Evolutionary conservation across 192 early-diverging fungal species (phyloP).

Genomic region (Coemansia sp.): DNA sequence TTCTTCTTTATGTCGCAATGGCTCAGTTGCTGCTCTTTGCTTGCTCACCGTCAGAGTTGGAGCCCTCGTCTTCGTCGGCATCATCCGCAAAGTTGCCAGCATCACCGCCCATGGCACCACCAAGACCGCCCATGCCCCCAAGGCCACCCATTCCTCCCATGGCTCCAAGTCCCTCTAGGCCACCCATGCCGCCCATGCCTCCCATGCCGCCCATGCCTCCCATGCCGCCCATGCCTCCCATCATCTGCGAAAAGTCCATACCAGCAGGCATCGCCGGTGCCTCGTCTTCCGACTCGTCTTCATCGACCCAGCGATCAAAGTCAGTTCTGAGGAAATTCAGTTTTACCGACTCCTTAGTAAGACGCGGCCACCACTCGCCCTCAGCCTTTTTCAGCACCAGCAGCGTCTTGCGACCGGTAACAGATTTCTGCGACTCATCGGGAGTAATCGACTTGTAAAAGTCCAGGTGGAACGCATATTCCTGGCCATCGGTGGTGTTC

Average conservation of each 20-base stretch:
- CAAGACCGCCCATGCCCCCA: slow-evolving; percentile 22
- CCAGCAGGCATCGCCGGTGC: slow-evolving; percentile 47
- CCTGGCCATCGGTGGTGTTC: slow-evolving; percentile 60
- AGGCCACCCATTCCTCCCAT: slow-evolving; percentile 9
- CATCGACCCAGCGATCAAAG: slow-evolving; percentile 88
- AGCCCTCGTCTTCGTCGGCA: slow-evolving; percentile 17
- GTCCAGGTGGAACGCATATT: slow-evolving; percentile 74
- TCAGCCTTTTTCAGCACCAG: slow-evolving; percentile 77
- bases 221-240: slow-evolving; percentile 56
- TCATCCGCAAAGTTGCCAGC: slow-evolving; percentile 8
- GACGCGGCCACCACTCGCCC: slow-evolving; percentile 79
- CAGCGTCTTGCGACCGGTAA: slow-evolving; percentile 65
- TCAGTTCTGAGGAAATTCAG: slow-evolving; percentile 85
- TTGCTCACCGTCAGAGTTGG: not conserved
- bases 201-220: slow-evolving; percentile 61
- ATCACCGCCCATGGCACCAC: slow-evolving; percentile 20
- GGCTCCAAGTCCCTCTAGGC: slow-evolving; percentile 14
- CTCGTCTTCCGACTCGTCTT: slow-evolving; percentile 89
- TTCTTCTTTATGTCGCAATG: not conserved
- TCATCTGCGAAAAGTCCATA: slow-evolving; percentile 66
- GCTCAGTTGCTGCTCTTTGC: not conserved
- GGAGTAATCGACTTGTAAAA: slow-evolving; percentile 72
- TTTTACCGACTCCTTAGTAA: slow-evolving; percentile 68
- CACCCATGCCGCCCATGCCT: slow-evolving; percentile 51
- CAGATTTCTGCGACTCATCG: slow-evolving; percentile 67